Evolutionary conservation across 1,284 basidiomycete species (phyloP), one percentile per base, ranked within the genome.

Genomic region (Trametes hirsuta): DNA sequence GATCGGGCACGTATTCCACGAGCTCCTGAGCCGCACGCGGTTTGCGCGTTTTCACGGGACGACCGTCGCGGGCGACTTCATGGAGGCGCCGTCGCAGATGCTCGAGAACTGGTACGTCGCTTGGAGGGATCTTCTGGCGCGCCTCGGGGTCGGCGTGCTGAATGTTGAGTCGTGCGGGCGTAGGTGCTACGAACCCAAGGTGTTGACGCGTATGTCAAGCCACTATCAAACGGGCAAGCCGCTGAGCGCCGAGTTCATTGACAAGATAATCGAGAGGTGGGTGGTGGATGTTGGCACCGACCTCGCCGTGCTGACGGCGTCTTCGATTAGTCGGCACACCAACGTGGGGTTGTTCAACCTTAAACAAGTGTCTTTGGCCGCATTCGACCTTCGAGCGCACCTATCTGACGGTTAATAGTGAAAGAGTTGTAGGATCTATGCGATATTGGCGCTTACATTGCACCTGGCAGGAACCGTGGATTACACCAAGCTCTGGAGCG

Each of bases 31-130:
- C n/a, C 10, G 4, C 34, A 36, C 47, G 34, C 47, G 47, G 2
- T 48, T 48, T 36, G 30, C 47, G n/a, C 47, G 47, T 12, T 48
- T 48, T 35, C 47, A 37, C 8, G 47, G 47, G n/a, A 93, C 90
- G 21, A 81, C 82, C 40, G 90, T 93, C 37, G 89, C 88, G 1
- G 72, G 88, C 10, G 93, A 95, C 75, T 95, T 95, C 66, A 92
- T 92, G 4, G 93, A 94, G 74, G 91, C 91, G 0, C 93, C 92
- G 0, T 90, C 87, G n/a, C 92, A 95, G 75, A 94, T 94, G 93
- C 78, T 94, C 60, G 94, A 95, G 76, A 93, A 95, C 70, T 95
- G 92, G 93, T 55, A 40, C 24, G 36, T n/a, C 14, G 3, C 24
- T 8, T 8, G 4, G 21, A 8, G 14, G 3, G 21, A 15, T 8